Base-by-base conservation (phyloP, 1,139 yeast species). In the Yamadazyma pseudoaaseri region DNA sequence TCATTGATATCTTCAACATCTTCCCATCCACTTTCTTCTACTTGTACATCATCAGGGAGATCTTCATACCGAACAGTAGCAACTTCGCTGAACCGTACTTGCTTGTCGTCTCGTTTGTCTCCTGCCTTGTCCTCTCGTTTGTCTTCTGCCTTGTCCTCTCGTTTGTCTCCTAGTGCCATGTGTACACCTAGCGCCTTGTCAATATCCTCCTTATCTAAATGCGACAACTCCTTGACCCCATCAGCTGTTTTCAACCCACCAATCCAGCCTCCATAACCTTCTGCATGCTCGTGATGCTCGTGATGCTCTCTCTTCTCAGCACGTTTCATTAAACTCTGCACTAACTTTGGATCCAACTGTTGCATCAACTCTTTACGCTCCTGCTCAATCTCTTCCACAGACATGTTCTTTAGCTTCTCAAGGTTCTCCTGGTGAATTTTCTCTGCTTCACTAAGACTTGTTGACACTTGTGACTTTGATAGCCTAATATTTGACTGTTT, bases 381-480 rank as follows among this genome's bases (percentile, higher is more conserved):
- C 28, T 65, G 59, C 18, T 70, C 67, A 20, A 86, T 74, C 48
- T 90, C 90, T 16, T 73, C 81, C 2, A 67, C 69, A 2, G 82
- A 65, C 94, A 90, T 83, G 11, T 60, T 54, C 16, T 79, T 61
- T 38, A 92, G 56, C 32, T 70, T 66, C 27, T 78, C 76, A 43
- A 84, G 54, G 55, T 90, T 90, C 50, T 90, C 96, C 37, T 72
- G 56, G 54, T 86, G 92, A 22, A 90, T 86, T 50, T 75, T 73
- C 46, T 82, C 90, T 1, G 81, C 76, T 47, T 86, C 95, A 0
- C 40, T 42, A 5, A 42, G 11, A n/a, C n/a, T 12, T 15, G 23
- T 20, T 14, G 16, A 21, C 12, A 16, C 27, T 12, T n/a, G 76
- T 22, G 10, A 9, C 27, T 14, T 16, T 7, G 27, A 20, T n/a